These are phyloP conservation scores for Paraurostyla sp. DNA, from an alignment of 73 alveolate species.

Conservation along the genomic window DNA sequence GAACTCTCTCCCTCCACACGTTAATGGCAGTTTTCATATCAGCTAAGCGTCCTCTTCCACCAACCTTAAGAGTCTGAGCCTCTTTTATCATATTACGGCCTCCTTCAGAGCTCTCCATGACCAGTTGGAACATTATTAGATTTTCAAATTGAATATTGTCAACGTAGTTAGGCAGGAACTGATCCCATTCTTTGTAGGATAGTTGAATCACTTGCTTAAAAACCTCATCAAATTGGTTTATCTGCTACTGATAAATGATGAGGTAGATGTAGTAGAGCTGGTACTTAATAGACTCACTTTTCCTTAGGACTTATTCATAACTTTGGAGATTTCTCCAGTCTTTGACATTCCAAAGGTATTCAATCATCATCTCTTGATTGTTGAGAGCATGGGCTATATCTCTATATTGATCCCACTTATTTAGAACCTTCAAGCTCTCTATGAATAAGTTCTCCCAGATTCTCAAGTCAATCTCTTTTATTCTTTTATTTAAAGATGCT, in stretches of 20 bases:
- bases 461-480: conserved; percentile 59
- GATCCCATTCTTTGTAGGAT: conserved; percentile 54
- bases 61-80: conserved; percentile 7
- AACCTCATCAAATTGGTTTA: conserved; percentile 54
- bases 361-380: conserved; percentile 53
- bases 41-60: neutral
- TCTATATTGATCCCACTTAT: conserved; percentile 51
- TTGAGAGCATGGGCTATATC: conserved; percentile 57
- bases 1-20: conserved; percentile 73
- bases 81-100: conserved; percentile 68
- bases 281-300: conserved; percentile 45
- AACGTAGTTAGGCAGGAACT: conserved; percentile 47
- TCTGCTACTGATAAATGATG: neutral
- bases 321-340: conserved; percentile 25
- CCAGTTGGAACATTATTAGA: conserved; percentile 53
- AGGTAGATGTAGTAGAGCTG: conserved; percentile 47
- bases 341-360: conserved; percentile 57
- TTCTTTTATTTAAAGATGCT: neutral
- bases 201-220: conserved; percentile 30
- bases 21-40: conserved; percentile 65
- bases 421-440: conserved; percentile 57
- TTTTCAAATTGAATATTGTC: conserved; percentile 58
- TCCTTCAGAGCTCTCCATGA: conserved; percentile 67
- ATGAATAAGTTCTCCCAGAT: conserved; percentile 62
- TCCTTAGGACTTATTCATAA: conserved; percentile 1